Conservation (phyloP, 169 alveolate species). For the Plasmodium sp. region DNA sequence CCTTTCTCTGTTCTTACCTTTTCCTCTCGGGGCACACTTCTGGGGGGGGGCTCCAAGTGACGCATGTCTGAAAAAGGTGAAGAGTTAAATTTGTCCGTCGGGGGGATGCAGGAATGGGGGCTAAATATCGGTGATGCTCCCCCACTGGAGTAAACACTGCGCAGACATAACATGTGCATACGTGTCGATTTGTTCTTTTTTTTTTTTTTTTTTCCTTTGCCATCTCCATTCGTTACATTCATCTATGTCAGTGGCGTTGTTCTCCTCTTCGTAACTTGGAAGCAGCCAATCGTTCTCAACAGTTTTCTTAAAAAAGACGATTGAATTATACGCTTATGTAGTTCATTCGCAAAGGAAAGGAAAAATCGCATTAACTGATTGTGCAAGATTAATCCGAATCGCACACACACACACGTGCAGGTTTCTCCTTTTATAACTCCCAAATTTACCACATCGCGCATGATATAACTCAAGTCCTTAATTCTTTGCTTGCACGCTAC, state of each 20-base stretch:
- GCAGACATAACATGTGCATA: neutral
- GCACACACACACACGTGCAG: neutral
- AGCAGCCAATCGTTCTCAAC: constrained; percentile 68
- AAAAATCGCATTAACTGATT: neutral
- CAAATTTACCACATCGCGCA: constrained; percentile 47
- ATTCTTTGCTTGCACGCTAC: constrained; percentile 77
- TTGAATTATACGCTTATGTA: neutral
- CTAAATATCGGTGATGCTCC: neutral
- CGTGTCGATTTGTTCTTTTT: neutral
- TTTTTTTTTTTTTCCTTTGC: neutral
- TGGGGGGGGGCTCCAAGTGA: neutral
- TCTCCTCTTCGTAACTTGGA: constrained; percentile 67
- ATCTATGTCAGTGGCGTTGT: constrained; percentile 37
- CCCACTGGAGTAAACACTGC: neutral
- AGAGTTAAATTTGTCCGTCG: neutral
- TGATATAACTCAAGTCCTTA: constrained; percentile 53
- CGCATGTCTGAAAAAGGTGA: constrained; percentile 12
- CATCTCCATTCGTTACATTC: constrained; percentile 14
- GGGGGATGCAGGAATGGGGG: neutral
- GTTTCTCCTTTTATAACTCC: neutral
- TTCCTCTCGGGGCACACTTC: neutral
- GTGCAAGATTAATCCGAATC: neutral
- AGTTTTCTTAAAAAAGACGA: constrained; percentile 12
- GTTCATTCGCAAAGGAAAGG: neutral
- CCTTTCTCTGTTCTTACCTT: neutral